Percentiles rank a stretch among this genome's conserved stretches.
Evolutionary conservation across 2,329 filamentous ascomycete species (phyloP).

Genomic region (Penicillium sp.): DNA sequence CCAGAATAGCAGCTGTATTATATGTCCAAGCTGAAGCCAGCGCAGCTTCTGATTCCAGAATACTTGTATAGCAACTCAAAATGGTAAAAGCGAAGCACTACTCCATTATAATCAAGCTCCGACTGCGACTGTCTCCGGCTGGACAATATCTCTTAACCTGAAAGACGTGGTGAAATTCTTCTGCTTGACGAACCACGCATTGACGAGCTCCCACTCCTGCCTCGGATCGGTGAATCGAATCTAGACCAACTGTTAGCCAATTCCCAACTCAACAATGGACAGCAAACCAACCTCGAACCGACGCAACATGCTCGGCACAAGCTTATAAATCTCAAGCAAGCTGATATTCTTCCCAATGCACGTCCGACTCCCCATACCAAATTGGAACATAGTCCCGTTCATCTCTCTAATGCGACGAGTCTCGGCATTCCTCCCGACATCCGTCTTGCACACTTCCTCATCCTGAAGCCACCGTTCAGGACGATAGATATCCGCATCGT

Average conservation of each 20-base stretch:
- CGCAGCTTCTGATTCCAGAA: too few relatives aligned
- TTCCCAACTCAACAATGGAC: not conserved
- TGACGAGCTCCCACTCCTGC: slow-evolving; percentile 25
- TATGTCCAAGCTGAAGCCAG: too few relatives aligned
- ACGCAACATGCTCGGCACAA: slow-evolving; percentile 37
- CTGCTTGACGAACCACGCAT: slow-evolving; percentile 50
- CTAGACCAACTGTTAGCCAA: slow-evolving; percentile 4
- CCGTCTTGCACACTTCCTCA: slow-evolving; percentile 7
- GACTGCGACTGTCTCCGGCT: too few relatives aligned
- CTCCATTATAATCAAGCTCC: too few relatives aligned
- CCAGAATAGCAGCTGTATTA: too few relatives aligned
- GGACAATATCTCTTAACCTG: not conserved
- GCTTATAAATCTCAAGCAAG: slow-evolving; percentile 55
- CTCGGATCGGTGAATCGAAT: slow-evolving; percentile 14
- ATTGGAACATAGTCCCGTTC: slow-evolving; percentile 28
- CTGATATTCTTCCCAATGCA: slow-evolving; percentile 54
- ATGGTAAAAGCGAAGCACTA: too few relatives aligned
- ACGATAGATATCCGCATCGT: slow-evolving; percentile 17
- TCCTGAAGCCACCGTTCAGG: slow-evolving; percentile 23
- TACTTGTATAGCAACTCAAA: too few relatives aligned
- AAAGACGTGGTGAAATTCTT: slow-evolving; percentile 14
- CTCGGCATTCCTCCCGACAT: not conserved
- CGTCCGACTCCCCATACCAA: slow-evolving; percentile 51
- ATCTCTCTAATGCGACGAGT: slow-evolving; percentile 11
- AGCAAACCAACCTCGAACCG: not conserved